Base-by-base conservation (phyloP, 2,329 filamentous ascomycete species). In the Pseudocercospora macadamiae region DNA sequence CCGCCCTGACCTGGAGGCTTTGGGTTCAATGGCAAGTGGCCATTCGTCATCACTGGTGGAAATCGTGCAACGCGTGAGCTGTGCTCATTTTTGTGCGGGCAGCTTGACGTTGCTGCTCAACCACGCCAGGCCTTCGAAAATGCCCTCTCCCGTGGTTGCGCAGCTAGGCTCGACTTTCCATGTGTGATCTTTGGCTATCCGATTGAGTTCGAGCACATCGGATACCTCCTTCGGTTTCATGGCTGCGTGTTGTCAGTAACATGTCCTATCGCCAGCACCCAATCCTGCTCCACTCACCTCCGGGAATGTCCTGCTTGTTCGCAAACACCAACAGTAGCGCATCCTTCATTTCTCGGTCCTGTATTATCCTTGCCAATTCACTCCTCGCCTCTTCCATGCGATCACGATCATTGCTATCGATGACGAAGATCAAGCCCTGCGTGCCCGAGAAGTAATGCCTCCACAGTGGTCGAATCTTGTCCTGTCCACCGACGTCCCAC, bases 381-480 rank as follows among this genome's bases (percentile, higher is more conserved):
- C 91, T 90, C 70, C 89, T 86, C 57, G 95, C 95, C 80, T 97
- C 95, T 57, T 95, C 91, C 77, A 99, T 91, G 75, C 95, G 89
- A 69, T 86, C 87, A 66, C 88, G 90, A 78, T 97, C 95, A 71
- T 91, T 95, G 64, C 90, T 96, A 81, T 99, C 95, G 72, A 99
- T 91, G 68, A 99, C 95, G 81, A 97, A 99, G 80, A 99, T 97
- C 70, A 99, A 85, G 72, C 93, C 95, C 81, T 97, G 95, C 60
- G 95, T 97, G 73, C 93, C 81, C 89, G 95, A 74, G 70, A 96
- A 97, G 82, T 97, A 97, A 82, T 97, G 93, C 79, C 93, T 88
- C 93, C 93, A 97, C 62, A 97, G 82, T 64, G 93, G 93, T 67
- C 93, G 86, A 73, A 97, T 97, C 88, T 97, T 97, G 85, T 97